These are phyloP conservation scores for Bacidia gigantensis DNA, from an alignment of 495 filamentous ascomycete genomes.

Conservation along the genomic window DNA sequence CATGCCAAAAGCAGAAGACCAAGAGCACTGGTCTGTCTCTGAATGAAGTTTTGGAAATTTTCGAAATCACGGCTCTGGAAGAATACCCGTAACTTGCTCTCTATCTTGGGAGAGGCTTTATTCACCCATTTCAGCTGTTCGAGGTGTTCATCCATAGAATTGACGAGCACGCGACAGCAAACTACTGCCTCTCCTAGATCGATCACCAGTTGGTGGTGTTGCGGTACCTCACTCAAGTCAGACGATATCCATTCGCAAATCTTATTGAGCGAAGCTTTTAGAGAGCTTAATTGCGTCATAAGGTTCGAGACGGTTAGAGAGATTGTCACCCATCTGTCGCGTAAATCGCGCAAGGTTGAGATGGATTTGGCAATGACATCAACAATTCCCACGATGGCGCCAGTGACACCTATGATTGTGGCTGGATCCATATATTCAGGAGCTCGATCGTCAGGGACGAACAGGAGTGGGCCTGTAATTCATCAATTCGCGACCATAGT, in stretches of 20 bases:
- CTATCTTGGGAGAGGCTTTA: not conserved
- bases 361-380: slow-evolving; percentile 11
- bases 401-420: slow-evolving; percentile 2
- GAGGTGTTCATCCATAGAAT: slow-evolving; percentile 5
- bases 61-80: slow-evolving; percentile 1
- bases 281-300: slow-evolving; percentile 12
- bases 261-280: slow-evolving; percentile 15
- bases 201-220: slow-evolving; percentile 8
- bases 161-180: slow-evolving; percentile 9
- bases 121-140: slow-evolving; percentile 1
- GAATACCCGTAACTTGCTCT: slow-evolving; percentile 7
- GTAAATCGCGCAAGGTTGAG: slow-evolving; percentile 3
- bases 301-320: slow-evolving; percentile 9
- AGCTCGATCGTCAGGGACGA: no score
- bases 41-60: slow-evolving; percentile 5
- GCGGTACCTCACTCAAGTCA: slow-evolving; percentile 1
- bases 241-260: slow-evolving; percentile 11
- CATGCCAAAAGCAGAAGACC: slow-evolving; percentile 13
- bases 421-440: slow-evolving; percentile 14
- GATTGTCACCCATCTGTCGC: slow-evolving; percentile 2
- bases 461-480: no score
- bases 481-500: no score
- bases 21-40: slow-evolving; percentile 13
- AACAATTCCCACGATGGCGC: slow-evolving; percentile 8
- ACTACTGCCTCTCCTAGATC: slow-evolving; percentile 12